Base-by-base conservation (phyloP, 306 rosid genomes). In the Acacia confusa region DNA sequence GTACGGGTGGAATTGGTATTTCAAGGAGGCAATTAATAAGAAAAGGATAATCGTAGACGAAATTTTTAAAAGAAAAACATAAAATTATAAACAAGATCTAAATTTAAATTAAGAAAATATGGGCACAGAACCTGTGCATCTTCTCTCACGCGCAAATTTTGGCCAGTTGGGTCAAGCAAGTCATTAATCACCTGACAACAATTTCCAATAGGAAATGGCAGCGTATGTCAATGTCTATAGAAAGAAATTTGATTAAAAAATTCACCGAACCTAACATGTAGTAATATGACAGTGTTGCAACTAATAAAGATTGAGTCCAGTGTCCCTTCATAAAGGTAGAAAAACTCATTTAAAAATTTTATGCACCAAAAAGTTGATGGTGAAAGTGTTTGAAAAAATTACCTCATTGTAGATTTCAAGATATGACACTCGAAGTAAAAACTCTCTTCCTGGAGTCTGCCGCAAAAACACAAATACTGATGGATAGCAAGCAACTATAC, bases 91-190 rank as follows among this genome's bases (percentile, higher is more conserved):
- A 70, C 15, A 70, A 22, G 24, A 66, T 63, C 79, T 32, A 57
- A 60, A 69, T 43, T 65, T 32, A 57, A 60, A 61, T 60, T 55
- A 65, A 84, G 60, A 50, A 30, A 36, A 82, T 79, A 73, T 44
- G 72, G 72, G 72, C 58, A 61, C 80, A 77, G 79, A 83, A 93
- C 99, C 98, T 96, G 99, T 30, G 97, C 92, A 88, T 96, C 99
- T 92, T 96, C 99, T 87, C 99, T 86, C 75, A 96, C 98, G 58
- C 99, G 98, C 88, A 96, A 89, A 87, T 96, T 96, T 87, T 94
- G 98, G 86, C 98, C 97, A n/a, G 98, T 96, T 87, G 99, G 99
- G 85, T 96, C 99, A 84, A 96, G 96, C 92, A 96, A 88, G 88
- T 96, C 99, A 73, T 96, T 96, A 84, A 96, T 96, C 87, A 96